Evolutionary conservation across 495 filamentous ascomycete genomes (phyloP), one percentile per base, ranked within the genome.

Genomic region (Hypoxylon lienhwacheense): DNA sequence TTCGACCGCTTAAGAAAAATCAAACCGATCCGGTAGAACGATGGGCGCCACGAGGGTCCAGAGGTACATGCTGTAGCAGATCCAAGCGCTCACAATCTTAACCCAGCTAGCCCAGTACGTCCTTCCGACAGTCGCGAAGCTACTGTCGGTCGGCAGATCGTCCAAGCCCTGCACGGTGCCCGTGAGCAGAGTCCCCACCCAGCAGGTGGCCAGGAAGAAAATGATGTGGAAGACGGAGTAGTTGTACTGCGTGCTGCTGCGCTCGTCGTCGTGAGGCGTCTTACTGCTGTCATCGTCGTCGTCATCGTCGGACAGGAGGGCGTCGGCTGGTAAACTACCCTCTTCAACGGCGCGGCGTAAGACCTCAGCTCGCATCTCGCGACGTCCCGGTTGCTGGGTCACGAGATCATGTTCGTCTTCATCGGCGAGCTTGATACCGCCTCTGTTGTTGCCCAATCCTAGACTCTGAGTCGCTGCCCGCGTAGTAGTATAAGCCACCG

Each of bases 81-180:
- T 85, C 93, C 93, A 98, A 12, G 91, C 85, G 73, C 90, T 96
- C 40, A 97, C 83, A 69, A 98, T 97, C 84, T 97, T 98, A 59
- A 96, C 90, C 93, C 93, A 98, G 72, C 89, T 96, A 15, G 93
- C 93, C 85, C 91, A 95, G 75, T 97, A 93, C 14, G 92, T 97
- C 39, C 93, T 77, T 21, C 93, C 93, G 12, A 98, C 92, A 0
- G 93, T 87, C 3, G 88, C 87, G 69, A 98, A 97, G 62, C 91
- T 84, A 32, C 86, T 81, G 20, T 69, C 66, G 19, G 71, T 67
- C 46, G 77, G 73, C n/a, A 62, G 42, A 3, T 83, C 77, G 14
- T 67, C 55, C 6, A 61, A 16, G 8, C 53, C 47, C 14, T 90
- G 81, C 64, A 92, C 77, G 52, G 87, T 88, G 74, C 90, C 90